Base-by-base conservation (phyloP, 495 filamentous ascomycete genomes). In the Pyrenula aspistea region DNA sequence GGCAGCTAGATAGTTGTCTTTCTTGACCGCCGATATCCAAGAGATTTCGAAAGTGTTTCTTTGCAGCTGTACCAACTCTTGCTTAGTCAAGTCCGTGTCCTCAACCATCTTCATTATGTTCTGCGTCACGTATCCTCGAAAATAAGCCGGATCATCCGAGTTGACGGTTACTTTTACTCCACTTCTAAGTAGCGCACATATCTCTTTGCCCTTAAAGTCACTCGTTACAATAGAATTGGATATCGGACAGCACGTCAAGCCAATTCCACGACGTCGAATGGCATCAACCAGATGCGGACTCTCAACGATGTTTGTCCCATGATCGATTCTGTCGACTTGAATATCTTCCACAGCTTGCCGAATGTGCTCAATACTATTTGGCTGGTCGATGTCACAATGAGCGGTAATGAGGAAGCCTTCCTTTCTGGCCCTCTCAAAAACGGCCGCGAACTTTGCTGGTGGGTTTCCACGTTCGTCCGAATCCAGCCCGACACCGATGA, bases 321-420 rank as follows among this genome's bases (percentile, higher is more conserved):
- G 71, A 61, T 75, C 73, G 54, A 75, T 74, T 0, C 73, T 61
- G 47, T 75, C 70, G 2, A 57, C 55, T 0, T 67, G 67, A 1
- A 74, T 64, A 31, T 60, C 55, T 36, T 65, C 68, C 8, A 71
- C 65, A 12, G 66, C 68, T 54, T 74, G 62, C 2, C 49, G 55
- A 20, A 75, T 65, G 58, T 75, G 71, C 20, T 63, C 64, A 51
- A 64, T 61, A 1, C 70, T 68, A 55, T 73, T 68, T 53, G 68
- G 65, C 56, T 73, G 67, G 25, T 68, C 73, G 48, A 73, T 71
- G 51, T 75, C 72, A 58, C 72, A 75, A 53, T 75, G 73, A 66
- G 67, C 67, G 2, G 73, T 74, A 12, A 74, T 56, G 49, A 67
- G 66, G 48, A 74, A 57, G 0, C 72, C 73, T 53, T 72, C 71